Evolutionary conservation across 2,329 filamentous ascomycete species (phyloP).

Genomic region (Aschersonia sp.): DNA sequence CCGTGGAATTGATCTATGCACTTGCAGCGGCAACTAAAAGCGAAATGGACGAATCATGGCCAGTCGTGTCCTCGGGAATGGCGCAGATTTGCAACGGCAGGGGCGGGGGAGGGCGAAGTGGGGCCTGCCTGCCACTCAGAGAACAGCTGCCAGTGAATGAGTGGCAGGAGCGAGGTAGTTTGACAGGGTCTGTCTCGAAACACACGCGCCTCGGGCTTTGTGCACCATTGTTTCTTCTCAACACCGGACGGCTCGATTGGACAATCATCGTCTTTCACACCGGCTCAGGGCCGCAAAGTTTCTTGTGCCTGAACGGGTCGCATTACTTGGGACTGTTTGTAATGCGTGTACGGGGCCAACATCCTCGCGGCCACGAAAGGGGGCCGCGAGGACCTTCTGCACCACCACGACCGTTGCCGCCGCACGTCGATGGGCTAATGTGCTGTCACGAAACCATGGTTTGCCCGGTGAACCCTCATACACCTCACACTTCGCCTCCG

Average conservation of each 20-base stretch:
- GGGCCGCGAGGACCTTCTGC: not conserved
- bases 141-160: not conserved
- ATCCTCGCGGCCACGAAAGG: no score
- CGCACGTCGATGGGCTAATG: not conserved
- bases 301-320: no score
- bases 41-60: not conserved
- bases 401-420: not conserved
- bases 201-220: not conserved
- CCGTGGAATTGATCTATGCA: no score
- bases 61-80: constrained; percentile 2
- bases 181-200: not conserved
- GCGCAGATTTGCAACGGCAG: constrained; percentile 2
- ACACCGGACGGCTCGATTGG: not conserved
- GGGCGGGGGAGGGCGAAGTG: not conserved
- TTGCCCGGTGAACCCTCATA: not conserved
- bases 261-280: not conserved
- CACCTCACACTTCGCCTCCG: not conserved
- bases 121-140: no score
- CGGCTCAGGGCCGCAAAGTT: not conserved
- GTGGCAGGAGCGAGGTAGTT: not conserved
- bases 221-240: not conserved
- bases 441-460: not conserved
- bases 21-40: no score
- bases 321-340: no score
- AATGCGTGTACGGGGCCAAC: no score